These are phyloP conservation scores for Daldinia caldariorum DNA, from an alignment of 495 filamentous ascomycete genomes.

Conservation along the genomic window DNA sequence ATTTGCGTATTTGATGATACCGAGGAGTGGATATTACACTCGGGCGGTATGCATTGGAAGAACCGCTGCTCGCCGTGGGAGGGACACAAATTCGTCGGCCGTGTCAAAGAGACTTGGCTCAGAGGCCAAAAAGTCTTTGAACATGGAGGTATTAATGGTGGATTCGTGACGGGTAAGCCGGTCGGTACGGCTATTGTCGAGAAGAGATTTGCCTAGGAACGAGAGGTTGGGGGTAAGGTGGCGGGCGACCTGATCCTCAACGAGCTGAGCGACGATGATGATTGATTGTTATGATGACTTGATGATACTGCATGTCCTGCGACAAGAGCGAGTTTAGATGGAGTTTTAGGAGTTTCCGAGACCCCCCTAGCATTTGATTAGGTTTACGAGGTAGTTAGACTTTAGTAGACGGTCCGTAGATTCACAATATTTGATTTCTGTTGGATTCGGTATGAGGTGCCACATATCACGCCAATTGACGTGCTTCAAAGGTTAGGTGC, in stretches of 20 bases:
- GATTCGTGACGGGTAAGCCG: conserved; percentile 53
- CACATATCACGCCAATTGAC: conserved; percentile 32
- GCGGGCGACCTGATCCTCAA: neutral
- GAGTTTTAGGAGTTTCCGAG: conserved; percentile 21
- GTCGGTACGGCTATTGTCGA: conserved; percentile 57
- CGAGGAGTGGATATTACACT: conserved; percentile 74
- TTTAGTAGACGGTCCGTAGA: neutral
- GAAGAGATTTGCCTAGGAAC: conserved; percentile 51
- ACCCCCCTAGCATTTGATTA: neutral
- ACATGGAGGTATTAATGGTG: conserved; percentile 51
- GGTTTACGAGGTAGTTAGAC: neutral
- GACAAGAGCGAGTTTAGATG: conserved; percentile 27
- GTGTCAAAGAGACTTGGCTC: conserved; percentile 91
- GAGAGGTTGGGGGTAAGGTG: too few relatives aligned
- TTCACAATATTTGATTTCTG: too few relatives aligned
- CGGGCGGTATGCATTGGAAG: conserved; percentile 83
- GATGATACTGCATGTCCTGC: conserved; percentile 34
- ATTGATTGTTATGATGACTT: conserved; percentile 30
- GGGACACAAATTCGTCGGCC: conserved; percentile 78
- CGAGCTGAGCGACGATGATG: conserved; percentile 1
- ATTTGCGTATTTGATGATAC: conserved; percentile 91
- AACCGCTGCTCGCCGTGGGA: conserved; percentile 97
- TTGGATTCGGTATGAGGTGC: neutral
- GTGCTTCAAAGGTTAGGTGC: conserved; percentile 13
- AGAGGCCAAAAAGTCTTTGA: conserved; percentile 80